These are phyloP conservation scores for Penicillium samsonianum DNA, from an alignment of 495 filamentous ascomycete species.

Conservation along the genomic window DNA sequence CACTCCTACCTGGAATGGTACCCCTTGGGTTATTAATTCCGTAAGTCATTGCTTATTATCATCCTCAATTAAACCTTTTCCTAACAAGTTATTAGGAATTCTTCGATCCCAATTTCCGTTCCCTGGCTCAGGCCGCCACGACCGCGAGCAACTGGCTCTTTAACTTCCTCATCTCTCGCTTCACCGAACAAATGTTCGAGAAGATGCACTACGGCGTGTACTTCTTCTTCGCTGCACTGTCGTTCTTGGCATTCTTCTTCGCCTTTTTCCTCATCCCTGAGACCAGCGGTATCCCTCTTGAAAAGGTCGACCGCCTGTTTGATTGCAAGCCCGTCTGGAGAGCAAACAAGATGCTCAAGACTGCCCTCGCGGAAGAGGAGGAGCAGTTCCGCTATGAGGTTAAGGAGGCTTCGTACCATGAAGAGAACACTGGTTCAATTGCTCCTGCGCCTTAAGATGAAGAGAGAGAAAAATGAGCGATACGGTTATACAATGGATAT, in stretches of 20 bases:
- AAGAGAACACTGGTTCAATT: constrained; percentile 19
- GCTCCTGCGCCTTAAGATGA: not conserved
- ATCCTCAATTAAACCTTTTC: not conserved
- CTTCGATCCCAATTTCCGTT: constrained; percentile 61
- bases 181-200: constrained; percentile 74
- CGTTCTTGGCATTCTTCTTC: constrained; percentile 64
- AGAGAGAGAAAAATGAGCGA: not conserved
- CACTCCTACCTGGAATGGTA: constrained; percentile 72
- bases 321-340: constrained; percentile 53
- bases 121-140: constrained; percentile 67
- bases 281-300: constrained; percentile 58
- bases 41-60: constrained; percentile 15
- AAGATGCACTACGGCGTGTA: constrained; percentile 70
- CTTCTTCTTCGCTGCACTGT: constrained; percentile 74
- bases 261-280: constrained; percentile 68
- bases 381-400: constrained; percentile 39
- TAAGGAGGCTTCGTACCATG: constrained; percentile 27
- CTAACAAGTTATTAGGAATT: constrained; percentile 44
- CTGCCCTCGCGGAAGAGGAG: constrained; percentile 36
- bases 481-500: not conserved
- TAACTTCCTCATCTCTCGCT: constrained; percentile 72
- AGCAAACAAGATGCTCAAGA: constrained; percentile 46
- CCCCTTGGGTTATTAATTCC: constrained; percentile 64
- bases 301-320: constrained; percentile 58
- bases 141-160: constrained; percentile 73